Percentiles rank a stretch among this genome's conserved stretches.
phyloP scores from a whole-genome alignment of 306 rosid species.

The Alnus glutinosa region DNA sequence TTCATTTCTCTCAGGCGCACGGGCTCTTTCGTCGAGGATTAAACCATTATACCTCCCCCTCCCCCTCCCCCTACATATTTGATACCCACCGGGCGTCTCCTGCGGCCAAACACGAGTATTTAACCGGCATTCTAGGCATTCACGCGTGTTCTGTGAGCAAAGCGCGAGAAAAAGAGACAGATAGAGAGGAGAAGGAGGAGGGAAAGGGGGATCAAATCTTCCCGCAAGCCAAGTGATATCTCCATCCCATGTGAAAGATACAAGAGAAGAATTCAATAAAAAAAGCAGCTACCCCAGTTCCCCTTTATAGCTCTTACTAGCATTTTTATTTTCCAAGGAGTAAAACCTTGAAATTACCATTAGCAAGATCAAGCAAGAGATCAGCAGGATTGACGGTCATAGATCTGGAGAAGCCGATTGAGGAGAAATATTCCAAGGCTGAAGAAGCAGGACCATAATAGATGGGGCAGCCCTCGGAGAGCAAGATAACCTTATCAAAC shows the following conservation, averaged over 20 bases:
- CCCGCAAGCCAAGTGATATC: not conserved
- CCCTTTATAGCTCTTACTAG: not conserved
- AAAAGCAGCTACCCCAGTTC: not conserved
- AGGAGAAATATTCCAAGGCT: conserved; percentile 77
- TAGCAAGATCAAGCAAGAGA: conserved; percentile 94
- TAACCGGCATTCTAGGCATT: too few relatives aligned
- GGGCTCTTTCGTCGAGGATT: too few relatives aligned
- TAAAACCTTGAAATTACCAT: conserved; percentile 48
- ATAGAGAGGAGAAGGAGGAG: too few relatives aligned
- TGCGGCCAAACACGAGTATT: too few relatives aligned
- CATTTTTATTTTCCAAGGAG: not conserved
- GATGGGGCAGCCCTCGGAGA: conserved; percentile 18
- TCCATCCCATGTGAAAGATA: not conserved
- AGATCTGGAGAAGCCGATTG: conserved; percentile 70
- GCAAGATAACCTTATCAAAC: too few relatives aligned
- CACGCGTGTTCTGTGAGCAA: too few relatives aligned
- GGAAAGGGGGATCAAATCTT: too few relatives aligned
- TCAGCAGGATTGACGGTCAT: conserved; percentile 91
- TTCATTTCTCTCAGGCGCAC: too few relatives aligned
- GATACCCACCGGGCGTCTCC: too few relatives aligned
- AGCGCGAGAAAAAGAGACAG: too few relatives aligned
- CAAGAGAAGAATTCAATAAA: not conserved
- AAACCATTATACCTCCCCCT: too few relatives aligned
- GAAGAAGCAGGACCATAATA: conserved; percentile 79
- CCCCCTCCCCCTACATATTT: too few relatives aligned